Conservation (phyloP, 163 green algal genomes). For the Chlorella variabilis region DNA sequence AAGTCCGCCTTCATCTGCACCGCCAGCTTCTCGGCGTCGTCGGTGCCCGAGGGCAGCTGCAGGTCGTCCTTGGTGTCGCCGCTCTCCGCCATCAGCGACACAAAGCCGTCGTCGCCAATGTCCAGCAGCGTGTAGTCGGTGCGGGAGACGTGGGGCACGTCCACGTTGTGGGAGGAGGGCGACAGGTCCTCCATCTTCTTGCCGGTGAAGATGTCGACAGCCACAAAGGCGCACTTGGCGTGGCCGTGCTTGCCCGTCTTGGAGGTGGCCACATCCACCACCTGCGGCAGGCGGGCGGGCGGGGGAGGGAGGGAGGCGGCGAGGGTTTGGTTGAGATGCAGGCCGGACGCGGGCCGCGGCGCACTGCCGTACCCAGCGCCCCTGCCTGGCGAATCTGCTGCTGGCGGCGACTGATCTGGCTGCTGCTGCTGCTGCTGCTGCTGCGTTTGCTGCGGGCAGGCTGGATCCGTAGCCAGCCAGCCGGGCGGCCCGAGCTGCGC, state of each 20-base stretch:
- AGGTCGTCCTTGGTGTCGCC: conserved; percentile 98
- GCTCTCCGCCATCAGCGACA: conserved; percentile 87
- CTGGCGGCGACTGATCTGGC: no score
- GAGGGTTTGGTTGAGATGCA: background rate
- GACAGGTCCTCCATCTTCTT: conserved; percentile 99
- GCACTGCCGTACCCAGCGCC: no score
- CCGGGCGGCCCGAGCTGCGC: no score
- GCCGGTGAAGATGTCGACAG: conserved; percentile 97
- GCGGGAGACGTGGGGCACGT: conserved; percentile 70
- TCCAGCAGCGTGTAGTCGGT: conserved; percentile 97
- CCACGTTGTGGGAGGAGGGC: conserved; percentile 98
- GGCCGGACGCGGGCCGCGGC: no score
- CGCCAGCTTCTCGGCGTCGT: conserved; percentile 90
- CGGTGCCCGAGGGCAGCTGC: conserved; percentile 90
- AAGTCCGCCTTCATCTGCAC: conserved; percentile 88
- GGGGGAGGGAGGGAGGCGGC: background rate
- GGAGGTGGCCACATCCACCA: conserved; percentile 97
- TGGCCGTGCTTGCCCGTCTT: conserved; percentile 98
- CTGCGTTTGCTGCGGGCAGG: no score
- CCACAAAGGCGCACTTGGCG: conserved; percentile 99
- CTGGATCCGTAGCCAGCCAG: no score
- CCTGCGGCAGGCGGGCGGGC: conserved; percentile 64
- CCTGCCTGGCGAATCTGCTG: no score
- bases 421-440: no score
- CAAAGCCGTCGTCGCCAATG: conserved; percentile 97